Evolutionary conservation across 257 asterid genomes (phyloP), one percentile per base, ranked within the genome.

Genomic region (Avicennia marina): DNA sequence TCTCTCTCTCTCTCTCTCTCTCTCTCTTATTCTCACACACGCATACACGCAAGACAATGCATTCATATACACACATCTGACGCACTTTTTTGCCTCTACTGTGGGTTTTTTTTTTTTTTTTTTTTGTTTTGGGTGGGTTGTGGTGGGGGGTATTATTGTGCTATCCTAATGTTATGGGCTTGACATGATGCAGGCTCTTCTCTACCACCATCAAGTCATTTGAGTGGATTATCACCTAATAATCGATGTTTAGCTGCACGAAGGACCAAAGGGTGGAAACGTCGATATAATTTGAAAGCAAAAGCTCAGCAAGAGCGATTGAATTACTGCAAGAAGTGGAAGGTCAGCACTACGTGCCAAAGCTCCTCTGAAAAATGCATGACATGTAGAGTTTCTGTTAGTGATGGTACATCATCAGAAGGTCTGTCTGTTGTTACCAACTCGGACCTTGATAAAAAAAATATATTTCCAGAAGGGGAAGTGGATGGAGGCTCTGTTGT

Each of bases 231-330:
- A 25, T 73, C 78, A 32, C 54, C 88, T 9, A 82, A 59, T 72
- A 79, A 72, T 77, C 81, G 83, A 70, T 72, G 76, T 65, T 75
- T 75, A 64, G 70, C 85, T 44, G 83, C 94, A 16, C 72, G 79
- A 72, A 88, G 83, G 68, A 75, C 87, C 27, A 74, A 82, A 72
- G 88, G 88, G 42, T 81, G 97, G 95, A 91, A 89, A 65, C 80
- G 95, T 29, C 78, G 83, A 20, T 60, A 76, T 67, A 71, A 72
- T 74, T 69, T 81, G 79, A 94, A 73, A 68, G 78, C 80, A 50
- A 82, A 78, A 75, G 87, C 84, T 75, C 83, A 78, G 62, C 87
- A 72, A 73, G 95, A 91, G 72, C 71, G 88, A 38, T 63, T 79
- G 53, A 77, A 74, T 60, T 70, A 56, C 67, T 73, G 81, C 75